Percentiles rank a stretch among this genome's conserved stretches.
Conservation (phyloP, 2,329 filamentous ascomycete genomes). For the Hypoxylon sp. region DNA sequence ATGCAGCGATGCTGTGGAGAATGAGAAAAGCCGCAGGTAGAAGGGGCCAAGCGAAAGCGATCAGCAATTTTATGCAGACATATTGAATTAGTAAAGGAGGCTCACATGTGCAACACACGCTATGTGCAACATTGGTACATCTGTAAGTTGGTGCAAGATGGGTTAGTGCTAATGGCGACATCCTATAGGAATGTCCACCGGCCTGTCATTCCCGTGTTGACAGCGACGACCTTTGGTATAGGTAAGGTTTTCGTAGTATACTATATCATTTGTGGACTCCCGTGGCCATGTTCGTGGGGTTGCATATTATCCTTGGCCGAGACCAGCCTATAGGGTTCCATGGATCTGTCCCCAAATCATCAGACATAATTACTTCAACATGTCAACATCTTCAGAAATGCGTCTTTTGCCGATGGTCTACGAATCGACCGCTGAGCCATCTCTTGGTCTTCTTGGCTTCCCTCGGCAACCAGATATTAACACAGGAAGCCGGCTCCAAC, state of each 20-base stretch:
- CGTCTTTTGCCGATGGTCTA: constrained; percentile 20
- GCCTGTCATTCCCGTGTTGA: constrained; percentile 26
- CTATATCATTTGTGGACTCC: constrained; percentile 18
- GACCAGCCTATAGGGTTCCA: constrained; percentile 34
- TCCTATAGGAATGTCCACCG: constrained; percentile 36
- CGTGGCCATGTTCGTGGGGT: constrained; percentile 39
- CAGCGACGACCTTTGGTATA: constrained; percentile 20
- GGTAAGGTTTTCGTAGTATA: constrained; percentile 20
- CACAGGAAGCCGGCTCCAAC: constrained; percentile 9
- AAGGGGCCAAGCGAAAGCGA: not conserved
- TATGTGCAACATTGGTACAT: constrained; percentile 16
- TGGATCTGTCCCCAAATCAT: constrained; percentile 34
- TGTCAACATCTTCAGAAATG: constrained; percentile 20
- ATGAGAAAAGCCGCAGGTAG: constrained; percentile 17
- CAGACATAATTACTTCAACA: constrained; percentile 25
- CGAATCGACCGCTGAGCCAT: constrained; percentile 22
- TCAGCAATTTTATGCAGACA: constrained; percentile 11
- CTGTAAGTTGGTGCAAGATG: constrained; percentile 13
- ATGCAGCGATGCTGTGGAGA: constrained; percentile 17
- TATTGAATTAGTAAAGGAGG: constrained; percentile 29
- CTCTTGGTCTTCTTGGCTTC: constrained; percentile 37
- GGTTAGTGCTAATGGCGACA: constrained; percentile 9
- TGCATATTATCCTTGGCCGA: constrained; percentile 34
- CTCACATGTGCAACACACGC: constrained; percentile 26
- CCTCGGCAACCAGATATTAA: constrained; percentile 32